These are phyloP conservation scores for Eruca vesicaria DNA, from an alignment of 441 rosid genomes.

Conservation along the genomic window DNA sequence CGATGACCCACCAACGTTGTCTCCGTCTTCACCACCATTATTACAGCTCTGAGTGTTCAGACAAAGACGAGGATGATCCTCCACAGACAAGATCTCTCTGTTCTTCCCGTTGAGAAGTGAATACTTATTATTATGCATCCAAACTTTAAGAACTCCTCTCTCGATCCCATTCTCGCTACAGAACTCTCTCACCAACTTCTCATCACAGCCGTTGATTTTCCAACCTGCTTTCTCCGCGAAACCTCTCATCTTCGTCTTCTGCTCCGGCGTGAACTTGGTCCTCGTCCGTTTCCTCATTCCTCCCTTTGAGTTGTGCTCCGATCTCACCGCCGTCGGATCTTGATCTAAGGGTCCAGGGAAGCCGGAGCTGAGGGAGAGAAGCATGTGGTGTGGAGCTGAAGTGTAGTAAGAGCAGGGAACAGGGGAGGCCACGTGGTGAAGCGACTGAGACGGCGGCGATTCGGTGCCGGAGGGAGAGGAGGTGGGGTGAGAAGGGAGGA, in stretches of 20 bases:
- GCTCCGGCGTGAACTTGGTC: constrained; percentile 75
- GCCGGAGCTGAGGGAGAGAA: constrained; percentile 32
- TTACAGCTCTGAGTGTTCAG: constrained; percentile 12
- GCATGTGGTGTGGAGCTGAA: constrained; percentile 23
- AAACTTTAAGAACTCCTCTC: constrained; percentile 66
- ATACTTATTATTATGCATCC: constrained; percentile 82
- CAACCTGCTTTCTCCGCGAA: constrained; percentile 82
- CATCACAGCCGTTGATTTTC: constrained; percentile 69
- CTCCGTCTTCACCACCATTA: constrained; percentile 10
- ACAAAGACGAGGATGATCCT: constrained; percentile 11
- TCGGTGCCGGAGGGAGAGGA: constrained; percentile 42
- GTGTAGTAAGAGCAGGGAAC: constrained; percentile 35
- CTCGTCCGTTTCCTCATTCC: constrained; percentile 57
- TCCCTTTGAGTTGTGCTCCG: constrained; percentile 31
- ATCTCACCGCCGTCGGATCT: constrained; percentile 26
- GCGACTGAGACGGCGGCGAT: constrained; percentile 34
- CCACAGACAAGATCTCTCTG: constrained; percentile 29
- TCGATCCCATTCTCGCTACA: constrained; percentile 55
- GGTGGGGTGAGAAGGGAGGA: constrained; percentile 21
- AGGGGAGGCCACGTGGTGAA: constrained; percentile 22
- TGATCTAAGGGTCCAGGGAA: constrained; percentile 28
- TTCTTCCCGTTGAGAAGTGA: constrained; percentile 35
- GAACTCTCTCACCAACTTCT: constrained; percentile 43
- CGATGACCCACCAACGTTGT: constrained; percentile 27
- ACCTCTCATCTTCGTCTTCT: constrained; percentile 69